phyloP scores from a whole-genome alignment of 1,284 basidiomycete species.

The Pseudozyma sp. region DNA sequence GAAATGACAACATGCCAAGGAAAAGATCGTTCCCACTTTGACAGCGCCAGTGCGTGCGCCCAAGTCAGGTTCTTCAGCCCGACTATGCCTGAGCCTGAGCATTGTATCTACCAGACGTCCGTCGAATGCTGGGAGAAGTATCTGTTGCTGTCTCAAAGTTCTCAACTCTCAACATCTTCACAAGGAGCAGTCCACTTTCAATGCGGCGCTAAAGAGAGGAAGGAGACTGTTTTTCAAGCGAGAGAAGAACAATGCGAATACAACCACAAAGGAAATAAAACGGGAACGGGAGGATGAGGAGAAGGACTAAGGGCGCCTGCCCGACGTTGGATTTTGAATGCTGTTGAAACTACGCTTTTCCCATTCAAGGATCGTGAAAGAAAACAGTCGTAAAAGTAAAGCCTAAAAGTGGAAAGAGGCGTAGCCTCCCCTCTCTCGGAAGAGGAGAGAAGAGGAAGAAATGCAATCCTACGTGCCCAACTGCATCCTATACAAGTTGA shows the following conservation, averaged over 20 bases:
- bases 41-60: too few species aligned
- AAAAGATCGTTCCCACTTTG: too few species aligned
- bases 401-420: neutral
- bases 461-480: constrained; percentile 39
- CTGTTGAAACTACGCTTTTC: neutral
- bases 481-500: constrained; percentile 22
- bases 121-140: too few species aligned
- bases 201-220: neutral
- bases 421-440: neutral
- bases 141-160: neutral
- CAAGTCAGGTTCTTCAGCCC: too few species aligned
- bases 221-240: constrained; percentile 13
- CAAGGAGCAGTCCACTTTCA: neutral
- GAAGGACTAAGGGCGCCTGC: constrained; percentile 53
- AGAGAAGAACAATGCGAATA: constrained; percentile 30
- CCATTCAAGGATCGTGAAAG: too few species aligned
- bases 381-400: constrained; percentile 18
- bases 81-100: too few species aligned
- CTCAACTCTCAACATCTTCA: neutral
- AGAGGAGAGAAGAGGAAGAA: neutral
- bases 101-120: too few species aligned
- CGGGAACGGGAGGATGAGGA: constrained; percentile 13
- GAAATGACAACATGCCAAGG: too few species aligned
- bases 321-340: constrained; percentile 44
- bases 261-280: constrained; percentile 29